phyloP scores from a whole-genome alignment of 371 early-diverging fungal genomes.

The Batrachochytrium dendrobatidis region DNA sequence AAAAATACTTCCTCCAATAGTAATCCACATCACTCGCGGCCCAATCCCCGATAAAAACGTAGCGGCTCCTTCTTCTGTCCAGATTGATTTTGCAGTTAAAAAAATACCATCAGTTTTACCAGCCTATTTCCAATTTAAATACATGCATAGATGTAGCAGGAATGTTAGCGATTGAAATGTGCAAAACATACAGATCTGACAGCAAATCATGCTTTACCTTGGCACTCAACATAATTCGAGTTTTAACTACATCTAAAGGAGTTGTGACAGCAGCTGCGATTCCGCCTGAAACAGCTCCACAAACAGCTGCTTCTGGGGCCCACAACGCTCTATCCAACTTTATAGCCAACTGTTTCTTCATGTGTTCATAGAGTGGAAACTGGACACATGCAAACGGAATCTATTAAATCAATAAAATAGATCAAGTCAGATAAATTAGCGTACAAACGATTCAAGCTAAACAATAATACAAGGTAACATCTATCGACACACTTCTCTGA shows the following conservation, averaged over 20 bases:
- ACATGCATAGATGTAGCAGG: no score
- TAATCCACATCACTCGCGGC: constrained; percentile 92
- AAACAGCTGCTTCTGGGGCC: constrained; percentile 79
- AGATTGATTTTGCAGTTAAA: constrained; percentile 64
- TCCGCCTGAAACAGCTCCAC: constrained; percentile 71
- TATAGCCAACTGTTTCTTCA: constrained; percentile 48
- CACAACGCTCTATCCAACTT: constrained; percentile 43
- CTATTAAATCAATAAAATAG: constrained; percentile 23
- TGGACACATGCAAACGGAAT: constrained; percentile 95
- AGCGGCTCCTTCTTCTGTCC: constrained; percentile 69
- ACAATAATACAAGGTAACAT: neutral
- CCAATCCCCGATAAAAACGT: constrained; percentile 81
- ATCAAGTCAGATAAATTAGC: neutral
- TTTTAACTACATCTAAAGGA: constrained; percentile 49
- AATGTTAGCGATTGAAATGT: neutral
- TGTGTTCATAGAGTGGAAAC: constrained; percentile 88
- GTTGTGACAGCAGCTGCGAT: constrained; percentile 45
- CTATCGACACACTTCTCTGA: constrained; percentile 56
- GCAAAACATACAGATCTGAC: neutral
- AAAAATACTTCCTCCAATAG: constrained; percentile 90
- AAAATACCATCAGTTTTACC: constrained; percentile 44
- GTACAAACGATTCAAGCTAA: neutral
- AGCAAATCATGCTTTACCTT: constrained; percentile 13
- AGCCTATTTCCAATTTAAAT: no score
- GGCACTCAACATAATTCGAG: constrained; percentile 43